These are phyloP conservation scores for Nakaseomyces bracarensis DNA, from an alignment of 1,139 yeast genomes.

Conservation along the genomic window DNA sequence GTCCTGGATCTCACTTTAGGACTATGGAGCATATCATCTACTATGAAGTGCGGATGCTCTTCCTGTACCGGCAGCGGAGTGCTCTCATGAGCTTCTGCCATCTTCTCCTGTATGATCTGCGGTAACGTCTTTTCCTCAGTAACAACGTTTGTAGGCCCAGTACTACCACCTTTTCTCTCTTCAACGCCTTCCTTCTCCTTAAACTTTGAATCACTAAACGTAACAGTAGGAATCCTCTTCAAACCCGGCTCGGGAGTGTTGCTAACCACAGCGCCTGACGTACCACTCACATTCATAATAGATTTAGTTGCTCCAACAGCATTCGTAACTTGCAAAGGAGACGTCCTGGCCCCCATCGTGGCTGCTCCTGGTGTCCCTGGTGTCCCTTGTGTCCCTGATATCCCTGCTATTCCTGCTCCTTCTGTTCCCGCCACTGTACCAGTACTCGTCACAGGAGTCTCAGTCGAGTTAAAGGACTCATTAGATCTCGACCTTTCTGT, in stretches of 20 bases:
- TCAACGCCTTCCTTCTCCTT: constrained; percentile 27
- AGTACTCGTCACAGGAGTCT: too few relatives aligned
- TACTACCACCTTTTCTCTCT: constrained; percentile 39
- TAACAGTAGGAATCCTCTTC: constrained; percentile 32
- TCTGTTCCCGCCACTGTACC: too few relatives aligned
- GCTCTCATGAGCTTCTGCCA: too few relatives aligned
- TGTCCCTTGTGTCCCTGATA: too few relatives aligned
- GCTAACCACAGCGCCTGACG: constrained; percentile 32
- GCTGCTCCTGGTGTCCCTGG: too few relatives aligned
- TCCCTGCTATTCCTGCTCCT: too few relatives aligned
- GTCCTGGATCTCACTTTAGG: constrained; percentile 32
- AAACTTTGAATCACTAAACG: constrained; percentile 30
- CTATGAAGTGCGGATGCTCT: constrained; percentile 75
- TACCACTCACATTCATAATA: constrained; percentile 31
- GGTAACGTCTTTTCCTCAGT: background rate
- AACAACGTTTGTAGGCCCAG: background rate
- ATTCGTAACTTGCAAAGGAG: background rate
- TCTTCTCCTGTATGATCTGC: background rate
- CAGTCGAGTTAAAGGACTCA: background rate
- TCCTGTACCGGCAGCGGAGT: constrained; percentile 8
- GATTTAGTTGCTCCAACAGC: constrained; percentile 22
- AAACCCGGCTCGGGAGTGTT: constrained; percentile 31
- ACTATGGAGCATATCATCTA: constrained; percentile 56
- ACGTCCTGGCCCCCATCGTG: background rate
- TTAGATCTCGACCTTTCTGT: background rate